Conservation (phyloP, 768 basidiomycete species). For the Mycena leptocephala region DNA sequence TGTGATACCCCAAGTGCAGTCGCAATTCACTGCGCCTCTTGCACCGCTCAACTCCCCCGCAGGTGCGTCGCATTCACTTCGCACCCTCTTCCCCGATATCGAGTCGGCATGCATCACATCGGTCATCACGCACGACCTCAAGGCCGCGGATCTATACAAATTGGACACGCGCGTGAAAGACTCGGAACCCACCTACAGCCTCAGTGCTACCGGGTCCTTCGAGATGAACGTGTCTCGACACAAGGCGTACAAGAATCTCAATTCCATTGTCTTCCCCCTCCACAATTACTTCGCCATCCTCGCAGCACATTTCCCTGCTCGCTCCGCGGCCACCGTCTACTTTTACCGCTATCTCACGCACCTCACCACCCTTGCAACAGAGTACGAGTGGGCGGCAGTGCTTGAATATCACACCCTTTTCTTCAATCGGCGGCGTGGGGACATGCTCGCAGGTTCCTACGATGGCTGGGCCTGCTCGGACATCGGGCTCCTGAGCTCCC, state of each 20-base stretch:
- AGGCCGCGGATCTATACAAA: slow-evolving; percentile 18
- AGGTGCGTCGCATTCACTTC: slow-evolving; percentile 27
- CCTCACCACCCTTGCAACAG: too few relatives aligned
- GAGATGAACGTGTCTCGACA: slow-evolving; percentile 16
- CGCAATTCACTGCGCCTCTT: neutral
- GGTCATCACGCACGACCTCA: slow-evolving; percentile 28
- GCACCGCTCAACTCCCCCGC: neutral
- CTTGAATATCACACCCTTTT: too few relatives aligned
- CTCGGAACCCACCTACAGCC: neutral
- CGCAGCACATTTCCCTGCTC: too few relatives aligned
- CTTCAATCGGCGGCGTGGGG: too few relatives aligned
- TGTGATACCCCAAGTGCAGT: neutral
- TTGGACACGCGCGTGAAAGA: neutral
- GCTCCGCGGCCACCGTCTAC: too few relatives aligned
- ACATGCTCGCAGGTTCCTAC: too few relatives aligned
- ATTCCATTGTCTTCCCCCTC: slow-evolving; percentile 2
- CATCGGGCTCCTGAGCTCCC: too few relatives aligned
- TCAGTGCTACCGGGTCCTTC: neutral
- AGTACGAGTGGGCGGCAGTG: too few relatives aligned
- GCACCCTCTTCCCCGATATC: slow-evolving; percentile 36
- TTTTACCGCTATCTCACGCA: too few relatives aligned
- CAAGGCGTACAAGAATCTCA: slow-evolving; percentile 24
- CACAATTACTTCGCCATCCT: slow-evolving; percentile 5
- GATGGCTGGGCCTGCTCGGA: too few relatives aligned
- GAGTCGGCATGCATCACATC: too few relatives aligned